Evolutionary conservation across 148 eudicot genomes (phyloP).

Genomic region (Limonium bicolor): DNA sequence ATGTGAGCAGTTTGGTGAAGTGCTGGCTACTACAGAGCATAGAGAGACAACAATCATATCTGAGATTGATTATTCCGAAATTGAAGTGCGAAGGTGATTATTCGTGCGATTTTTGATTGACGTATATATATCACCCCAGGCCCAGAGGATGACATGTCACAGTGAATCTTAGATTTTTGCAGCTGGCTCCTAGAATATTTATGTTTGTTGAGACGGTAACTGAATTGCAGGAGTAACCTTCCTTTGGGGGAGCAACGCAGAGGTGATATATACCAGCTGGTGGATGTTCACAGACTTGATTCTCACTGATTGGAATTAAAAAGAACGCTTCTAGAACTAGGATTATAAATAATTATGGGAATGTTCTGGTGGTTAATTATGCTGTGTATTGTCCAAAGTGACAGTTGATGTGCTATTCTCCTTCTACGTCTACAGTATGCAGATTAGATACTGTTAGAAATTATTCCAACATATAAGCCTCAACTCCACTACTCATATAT

Average conservation of each 20-base stretch:
- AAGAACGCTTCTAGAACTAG: too few relatives aligned
- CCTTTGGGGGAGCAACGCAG: slow-evolving; percentile 78
- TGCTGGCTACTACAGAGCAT: slow-evolving; percentile 70
- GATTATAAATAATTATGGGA: too few relatives aligned
- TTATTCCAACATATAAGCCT: too few relatives aligned
- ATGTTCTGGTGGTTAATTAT: too few relatives aligned
- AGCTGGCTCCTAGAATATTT: background rate
- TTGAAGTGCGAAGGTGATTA: slow-evolving; percentile 52
- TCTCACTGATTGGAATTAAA: too few relatives aligned
- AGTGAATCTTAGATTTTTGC: background rate
- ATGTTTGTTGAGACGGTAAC: too few relatives aligned
- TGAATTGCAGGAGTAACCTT: slow-evolving; percentile 41
- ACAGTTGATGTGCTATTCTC: too few relatives aligned
- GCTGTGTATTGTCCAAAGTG: too few relatives aligned
- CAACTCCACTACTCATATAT: too few relatives aligned
- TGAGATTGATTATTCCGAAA: slow-evolving; percentile 62
- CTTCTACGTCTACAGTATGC: too few relatives aligned
- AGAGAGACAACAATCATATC: slow-evolving; percentile 50
- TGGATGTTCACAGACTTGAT: slow-evolving; percentile 55
- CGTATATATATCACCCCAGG: background rate
- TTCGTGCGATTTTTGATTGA: background rate
- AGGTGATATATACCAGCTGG: slow-evolving; percentile 76
- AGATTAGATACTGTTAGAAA: too few relatives aligned
- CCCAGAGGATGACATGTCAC: background rate
- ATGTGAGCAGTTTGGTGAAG: slow-evolving; percentile 62